Evolutionary conservation across 257 asterid species (phyloP), one percentile per base, ranked within the genome.

Genomic region (Solanum ahanhuiri): DNA sequence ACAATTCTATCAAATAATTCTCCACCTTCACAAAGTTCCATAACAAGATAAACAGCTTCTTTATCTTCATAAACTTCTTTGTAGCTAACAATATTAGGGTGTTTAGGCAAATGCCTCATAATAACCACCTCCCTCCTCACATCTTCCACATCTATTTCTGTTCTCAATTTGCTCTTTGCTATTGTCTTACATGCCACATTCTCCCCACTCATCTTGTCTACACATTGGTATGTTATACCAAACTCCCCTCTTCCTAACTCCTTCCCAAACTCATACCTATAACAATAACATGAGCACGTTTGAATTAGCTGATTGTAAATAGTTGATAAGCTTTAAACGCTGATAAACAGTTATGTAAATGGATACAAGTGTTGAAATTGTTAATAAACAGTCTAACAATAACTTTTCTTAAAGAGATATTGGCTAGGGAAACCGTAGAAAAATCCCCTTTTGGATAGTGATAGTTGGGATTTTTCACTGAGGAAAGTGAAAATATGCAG

Each of bases 11-110:
- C 98, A 77, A 95, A 95, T 5, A 95, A 84, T 81, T 95, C 98
- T 0, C 98, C 98, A 9, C 98, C 97, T 75, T 93, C 92, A 87
- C 98, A 94, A n/a, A 94, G 92, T 90, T 95, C 98, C 98, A 95
- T 95, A 4, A 95, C 95, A 82, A 95, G 92, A 84, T 93, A 94
- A 22, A 95, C 90, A 0, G 97, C 96, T 82, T 94, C 95, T 37
- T 91, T 91, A 63, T 94, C 98, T 88, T 95, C 98, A 75, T 90
- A 95, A 57, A 92, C 98, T 86, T 92, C 96, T 37, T 89, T 94
- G 23, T 93, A 95, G n/a, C 88, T 91, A 20, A 95, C 96, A 70
- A 95, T 95, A 48, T 95, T 94, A 0, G 98, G 97, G 83, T 93
- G 97, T 30, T 87, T 84, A 0, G 98, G 98, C 91, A 95, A 88